phyloP scores from a whole-genome alignment of 2,329 filamentous ascomycete genomes.

The Teratosphaeria gauchensis region DNA sequence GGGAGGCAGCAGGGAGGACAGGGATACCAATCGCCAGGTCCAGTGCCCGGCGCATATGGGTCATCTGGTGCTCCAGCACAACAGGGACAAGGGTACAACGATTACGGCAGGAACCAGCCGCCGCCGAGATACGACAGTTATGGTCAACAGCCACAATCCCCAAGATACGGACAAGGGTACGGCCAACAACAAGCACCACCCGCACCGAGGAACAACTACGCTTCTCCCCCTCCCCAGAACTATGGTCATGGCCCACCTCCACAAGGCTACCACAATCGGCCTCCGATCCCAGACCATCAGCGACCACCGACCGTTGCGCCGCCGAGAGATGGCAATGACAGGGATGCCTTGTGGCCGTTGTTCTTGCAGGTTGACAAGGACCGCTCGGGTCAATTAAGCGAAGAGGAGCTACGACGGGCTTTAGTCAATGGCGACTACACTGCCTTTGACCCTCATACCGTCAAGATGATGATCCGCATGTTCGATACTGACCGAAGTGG shows the following conservation, averaged over 20 bases:
- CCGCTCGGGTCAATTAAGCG: conserved; percentile 71
- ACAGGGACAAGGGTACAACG: conserved; percentile 20
- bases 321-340: conserved; percentile 50
- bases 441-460: conserved; percentile 84
- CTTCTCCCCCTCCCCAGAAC: conserved; percentile 39
- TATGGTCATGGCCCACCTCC: conserved; percentile 45
- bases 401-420: conserved; percentile 76
- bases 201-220: conserved; percentile 21
- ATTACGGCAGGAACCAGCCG: conserved; percentile 19
- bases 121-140: conserved; percentile 28
- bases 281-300: conserved; percentile 37
- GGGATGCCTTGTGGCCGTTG: conserved; percentile 65
- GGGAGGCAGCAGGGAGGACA: conserved; percentile 22
- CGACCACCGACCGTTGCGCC: conserved; percentile 40
- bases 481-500: conserved; percentile 88
- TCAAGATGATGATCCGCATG: conserved; percentile 99
- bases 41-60: conserved; percentile 31
- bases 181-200: conserved; percentile 8
- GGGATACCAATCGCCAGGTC: conserved; percentile 17
- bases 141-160: conserved; percentile 12
- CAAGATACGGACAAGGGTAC: conserved; percentile 10
- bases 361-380: conserved; percentile 88
- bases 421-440: conserved; percentile 96
- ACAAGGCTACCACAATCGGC: conserved; percentile 58
- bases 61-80: conserved; percentile 19